Evolutionary conservation across 1,139 yeast genomes (phyloP).

Genomic region (Candida labiduridarum): DNA sequence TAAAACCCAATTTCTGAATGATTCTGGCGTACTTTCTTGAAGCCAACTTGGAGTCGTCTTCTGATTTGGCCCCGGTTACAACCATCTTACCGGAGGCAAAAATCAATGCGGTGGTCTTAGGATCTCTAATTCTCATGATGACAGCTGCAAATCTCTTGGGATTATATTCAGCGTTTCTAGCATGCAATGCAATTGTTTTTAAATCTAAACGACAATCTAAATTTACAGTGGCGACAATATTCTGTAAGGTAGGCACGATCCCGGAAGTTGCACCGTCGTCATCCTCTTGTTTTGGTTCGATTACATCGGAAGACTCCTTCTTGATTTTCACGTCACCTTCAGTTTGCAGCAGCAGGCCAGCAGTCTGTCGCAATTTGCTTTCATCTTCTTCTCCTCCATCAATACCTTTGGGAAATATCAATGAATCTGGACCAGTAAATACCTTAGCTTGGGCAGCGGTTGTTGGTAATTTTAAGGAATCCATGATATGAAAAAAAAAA

Average conservation of each 20-base stretch:
- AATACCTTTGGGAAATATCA: conserved; percentile 60
- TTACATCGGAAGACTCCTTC: conserved; percentile 32
- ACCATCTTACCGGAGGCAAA: conserved; percentile 99
- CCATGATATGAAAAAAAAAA: conserved; percentile 43
- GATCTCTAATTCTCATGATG: conserved; percentile 98
- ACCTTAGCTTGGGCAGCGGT: conserved; percentile 82
- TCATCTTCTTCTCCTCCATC: conserved; percentile 21
- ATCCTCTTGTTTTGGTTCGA: conserved; percentile 50
- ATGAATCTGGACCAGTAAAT: conserved; percentile 68
- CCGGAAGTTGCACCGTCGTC: conserved; percentile 83
- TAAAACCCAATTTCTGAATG: conserved; percentile 95
- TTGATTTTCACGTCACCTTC: conserved; percentile 16
- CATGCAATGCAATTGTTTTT: conserved; percentile 96
- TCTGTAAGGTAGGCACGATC: conserved; percentile 93
- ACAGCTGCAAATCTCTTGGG: conserved; percentile 99
- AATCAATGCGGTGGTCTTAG: conserved; percentile 95
- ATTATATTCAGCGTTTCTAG: conserved; percentile 98
- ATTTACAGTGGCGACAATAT: conserved; percentile 97
- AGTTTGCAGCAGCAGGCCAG: conserved; percentile 6
- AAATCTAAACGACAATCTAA: conserved; percentile 93
- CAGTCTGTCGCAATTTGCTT: conserved; percentile 4
- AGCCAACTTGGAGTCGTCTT: conserved; percentile 95
- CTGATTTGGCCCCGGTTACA: conserved; percentile 98
- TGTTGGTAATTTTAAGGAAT: conserved; percentile 73
- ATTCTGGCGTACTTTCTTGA: conserved; percentile 97